Percentiles rank a stretch among this genome's conserved stretches.
Evolutionary conservation across 768 basidiomycete genomes (phyloP).

Genomic region (Lepiota brunneoincarnata): DNA sequence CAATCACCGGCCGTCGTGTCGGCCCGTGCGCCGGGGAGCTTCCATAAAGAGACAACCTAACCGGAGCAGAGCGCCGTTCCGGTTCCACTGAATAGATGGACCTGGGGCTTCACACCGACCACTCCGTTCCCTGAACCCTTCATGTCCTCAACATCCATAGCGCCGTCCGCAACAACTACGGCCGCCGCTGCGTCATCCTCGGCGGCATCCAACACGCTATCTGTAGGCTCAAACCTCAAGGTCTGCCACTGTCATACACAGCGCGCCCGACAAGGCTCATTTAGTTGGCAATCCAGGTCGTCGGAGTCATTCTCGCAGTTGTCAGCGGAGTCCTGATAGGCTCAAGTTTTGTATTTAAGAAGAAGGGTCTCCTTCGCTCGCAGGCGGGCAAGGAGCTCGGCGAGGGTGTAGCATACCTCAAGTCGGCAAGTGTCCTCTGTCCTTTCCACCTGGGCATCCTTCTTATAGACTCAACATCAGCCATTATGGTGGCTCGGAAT

Average conservation of each 20-base stretch:
- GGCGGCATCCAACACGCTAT: slow-evolving; percentile 30
- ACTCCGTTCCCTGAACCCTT: neutral
- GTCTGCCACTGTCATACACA: slow-evolving; percentile 22
- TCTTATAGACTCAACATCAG: slow-evolving; percentile 34
- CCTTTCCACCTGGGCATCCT: slow-evolving; percentile 3
- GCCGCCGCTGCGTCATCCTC: slow-evolving; percentile 40
- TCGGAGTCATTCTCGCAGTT: slow-evolving; percentile 77
- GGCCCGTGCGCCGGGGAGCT: neutral
- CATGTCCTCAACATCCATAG: slow-evolving; percentile 21
- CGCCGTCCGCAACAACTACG: slow-evolving; percentile 30
- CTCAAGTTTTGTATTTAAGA: slow-evolving; percentile 94
- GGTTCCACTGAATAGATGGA: too few species aligned
- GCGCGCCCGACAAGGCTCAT: neutral
- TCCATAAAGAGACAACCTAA: neutral
- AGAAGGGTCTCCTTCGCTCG: slow-evolving; percentile 83
- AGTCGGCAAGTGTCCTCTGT: slow-evolving; percentile 60
- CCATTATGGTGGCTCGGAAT: slow-evolving; percentile 94
- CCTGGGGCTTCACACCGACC: too few species aligned
- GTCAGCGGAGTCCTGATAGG: slow-evolving; percentile 87
- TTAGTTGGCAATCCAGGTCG: slow-evolving; percentile 40
- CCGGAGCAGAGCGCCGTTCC: too few species aligned
- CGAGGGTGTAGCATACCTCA: slow-evolving; percentile 92
- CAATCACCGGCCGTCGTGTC: neutral
- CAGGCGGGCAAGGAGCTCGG: slow-evolving; percentile 79
- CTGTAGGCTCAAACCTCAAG: slow-evolving; percentile 49